Conservation (phyloP, 2,329 filamentous ascomycete genomes). For the Stemphylium beticola region DNA sequence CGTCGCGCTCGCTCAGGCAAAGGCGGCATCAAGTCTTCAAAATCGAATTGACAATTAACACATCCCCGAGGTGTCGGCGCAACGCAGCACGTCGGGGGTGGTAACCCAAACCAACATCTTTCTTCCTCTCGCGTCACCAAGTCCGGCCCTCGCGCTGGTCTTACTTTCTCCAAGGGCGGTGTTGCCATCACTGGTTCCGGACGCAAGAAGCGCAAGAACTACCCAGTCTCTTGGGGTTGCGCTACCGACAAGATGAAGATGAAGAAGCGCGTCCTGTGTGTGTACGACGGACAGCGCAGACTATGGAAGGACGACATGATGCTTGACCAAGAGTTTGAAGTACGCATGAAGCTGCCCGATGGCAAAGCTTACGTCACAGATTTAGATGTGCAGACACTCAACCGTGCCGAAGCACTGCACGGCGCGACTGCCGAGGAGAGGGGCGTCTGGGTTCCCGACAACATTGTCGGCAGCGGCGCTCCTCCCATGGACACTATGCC, state of each 20-base stretch:
- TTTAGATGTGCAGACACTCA: conserved; percentile 87
- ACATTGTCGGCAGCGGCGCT: conserved; percentile 53
- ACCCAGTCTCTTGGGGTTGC: conserved; percentile 92
- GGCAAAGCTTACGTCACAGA: conserved; percentile 88
- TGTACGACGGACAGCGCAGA: conserved; percentile 86
- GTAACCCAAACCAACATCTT: conserved; percentile 41
- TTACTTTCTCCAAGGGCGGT: conserved; percentile 80
- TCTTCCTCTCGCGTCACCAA: conserved; percentile 15
- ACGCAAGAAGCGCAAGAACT: conserved; percentile 91
- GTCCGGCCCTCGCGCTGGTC: conserved; percentile 58
- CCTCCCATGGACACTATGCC: conserved; percentile 1
- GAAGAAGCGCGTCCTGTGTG: conserved; percentile 94
- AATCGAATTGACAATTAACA: conserved; percentile 59
- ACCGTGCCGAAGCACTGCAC: conserved; percentile 83
- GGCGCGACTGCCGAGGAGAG: conserved; percentile 84
- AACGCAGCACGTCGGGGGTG: conserved; percentile 45
- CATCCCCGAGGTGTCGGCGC: conserved; percentile 56
- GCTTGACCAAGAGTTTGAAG: conserved; percentile 93
- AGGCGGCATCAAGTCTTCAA: conserved; percentile 57
- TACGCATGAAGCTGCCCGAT: conserved; percentile 73
- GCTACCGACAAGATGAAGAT: conserved; percentile 93
- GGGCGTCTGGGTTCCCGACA: conserved; percentile 80
- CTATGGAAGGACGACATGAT: conserved; percentile 99
- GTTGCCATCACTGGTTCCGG: conserved; percentile 64
- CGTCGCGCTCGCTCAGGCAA: conserved; percentile 55